Percentiles rank a stretch among this genome's conserved stretches.
These are phyloP conservation scores for Sophora flavescens DNA, from an alignment of 306 rosid species.

Conservation along the genomic window DNA sequence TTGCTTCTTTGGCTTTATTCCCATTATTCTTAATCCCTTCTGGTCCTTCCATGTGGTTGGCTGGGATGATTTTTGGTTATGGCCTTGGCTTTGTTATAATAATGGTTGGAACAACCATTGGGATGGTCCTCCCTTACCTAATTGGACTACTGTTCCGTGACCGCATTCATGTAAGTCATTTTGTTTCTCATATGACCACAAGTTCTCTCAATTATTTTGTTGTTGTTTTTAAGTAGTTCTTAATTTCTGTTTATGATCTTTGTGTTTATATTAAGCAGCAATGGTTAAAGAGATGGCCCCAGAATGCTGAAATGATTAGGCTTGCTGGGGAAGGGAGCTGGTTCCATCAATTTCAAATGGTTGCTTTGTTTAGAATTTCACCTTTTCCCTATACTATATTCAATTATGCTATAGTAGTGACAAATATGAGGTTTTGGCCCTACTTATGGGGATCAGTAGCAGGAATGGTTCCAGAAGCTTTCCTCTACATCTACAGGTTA, in stretches of 20 bases:
- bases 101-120: conserved; percentile 96
- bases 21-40: conserved; percentile 90
- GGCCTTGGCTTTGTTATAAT: conserved; percentile 92
- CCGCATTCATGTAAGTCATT: conserved; percentile 84
- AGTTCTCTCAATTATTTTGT: background rate
- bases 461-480: conserved; percentile 99
- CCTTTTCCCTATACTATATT: conserved; percentile 98
- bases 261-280: conserved; percentile 59
- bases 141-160: conserved; percentile 87
- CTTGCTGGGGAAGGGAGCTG: conserved; percentile 96
- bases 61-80: conserved; percentile 99
- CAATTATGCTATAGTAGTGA: conserved; percentile 92
- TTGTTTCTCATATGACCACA: conserved; percentile 10
- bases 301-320: conserved; percentile 86
- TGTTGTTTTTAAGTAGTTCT: conserved; percentile 9
- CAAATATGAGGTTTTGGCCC: conserved; percentile 96
- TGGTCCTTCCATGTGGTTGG: conserved; percentile 99
- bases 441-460: conserved; percentile 91
- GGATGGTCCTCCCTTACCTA: conserved; percentile 94
- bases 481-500: conserved; percentile 93
- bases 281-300: conserved; percentile 96
- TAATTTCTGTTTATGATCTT: conserved; percentile 24
- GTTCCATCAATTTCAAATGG: conserved; percentile 91
- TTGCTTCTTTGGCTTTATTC: conserved; percentile 91
- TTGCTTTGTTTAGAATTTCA: conserved; percentile 88